A percentile compares a stretch with the other conserved stretches of the same genome.
phyloP scores from a whole-genome alignment of 192 early-diverging fungal species.

The Chytriomyces sp. region DNA sequence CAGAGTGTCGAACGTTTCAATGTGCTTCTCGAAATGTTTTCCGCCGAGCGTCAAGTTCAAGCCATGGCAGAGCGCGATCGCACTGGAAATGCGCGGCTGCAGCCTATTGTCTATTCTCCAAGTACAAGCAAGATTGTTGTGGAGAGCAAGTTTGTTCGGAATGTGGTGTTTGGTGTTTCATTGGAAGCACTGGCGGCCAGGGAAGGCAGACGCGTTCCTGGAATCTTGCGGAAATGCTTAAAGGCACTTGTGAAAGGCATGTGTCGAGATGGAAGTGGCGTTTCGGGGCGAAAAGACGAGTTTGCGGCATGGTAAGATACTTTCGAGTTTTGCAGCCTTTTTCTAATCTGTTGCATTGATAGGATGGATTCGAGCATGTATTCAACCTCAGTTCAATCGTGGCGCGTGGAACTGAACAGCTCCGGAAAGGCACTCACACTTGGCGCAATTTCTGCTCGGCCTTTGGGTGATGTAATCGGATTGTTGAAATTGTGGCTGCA shows the following conservation, averaged over 20 bases:
- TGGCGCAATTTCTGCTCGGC: constrained; percentile 24
- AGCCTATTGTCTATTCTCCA: constrained; percentile 39
- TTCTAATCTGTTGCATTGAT: background rate
- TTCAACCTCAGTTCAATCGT: constrained; percentile 27
- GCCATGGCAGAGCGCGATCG: constrained; percentile 43
- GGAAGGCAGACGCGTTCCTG: constrained; percentile 34
- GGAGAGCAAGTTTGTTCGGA: background rate
- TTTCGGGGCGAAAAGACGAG: constrained; percentile 25
- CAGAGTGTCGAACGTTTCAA: constrained; percentile 29
- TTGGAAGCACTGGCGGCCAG: constrained; percentile 38
- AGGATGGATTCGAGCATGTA: constrained; percentile 43
- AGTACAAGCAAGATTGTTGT: constrained; percentile 11
- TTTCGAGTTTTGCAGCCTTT: constrained; percentile 14
- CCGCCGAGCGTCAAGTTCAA: constrained; percentile 48
- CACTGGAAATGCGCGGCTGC: constrained; percentile 45
- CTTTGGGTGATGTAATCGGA: constrained; percentile 37
- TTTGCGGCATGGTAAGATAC: constrained; percentile 39
- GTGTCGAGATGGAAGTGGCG: constrained; percentile 10
- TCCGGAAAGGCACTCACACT: constrained; percentile 19
- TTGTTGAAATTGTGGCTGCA: constrained; percentile 47
- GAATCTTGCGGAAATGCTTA: constrained; percentile 38
- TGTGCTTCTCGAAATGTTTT: constrained; percentile 50
- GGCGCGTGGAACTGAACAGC: constrained; percentile 39
- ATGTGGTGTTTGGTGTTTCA: constrained; percentile 44
- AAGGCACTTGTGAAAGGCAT: constrained; percentile 28